Percentiles rank a stretch among this genome's conserved stretches.
phyloP scores from a whole-genome alignment of 352 stramenopile genomes.

The Phytophthora pisi region DNA sequence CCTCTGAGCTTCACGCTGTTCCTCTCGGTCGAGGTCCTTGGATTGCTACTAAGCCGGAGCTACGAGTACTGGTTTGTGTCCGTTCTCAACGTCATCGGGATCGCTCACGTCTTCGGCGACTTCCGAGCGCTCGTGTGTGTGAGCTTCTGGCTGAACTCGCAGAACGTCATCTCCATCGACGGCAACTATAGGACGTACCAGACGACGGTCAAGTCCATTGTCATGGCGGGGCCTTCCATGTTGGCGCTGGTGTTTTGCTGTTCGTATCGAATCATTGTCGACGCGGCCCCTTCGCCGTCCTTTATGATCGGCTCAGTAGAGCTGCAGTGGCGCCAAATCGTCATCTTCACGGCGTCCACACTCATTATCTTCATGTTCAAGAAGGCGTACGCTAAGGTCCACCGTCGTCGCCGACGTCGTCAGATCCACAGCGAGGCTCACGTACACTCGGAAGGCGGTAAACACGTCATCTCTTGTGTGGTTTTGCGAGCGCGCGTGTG shows the following conservation, averaged over 20 bases:
- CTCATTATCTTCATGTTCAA: constrained; percentile 33
- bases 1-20: constrained; percentile 24
- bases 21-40: constrained; percentile 31
- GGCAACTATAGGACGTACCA: constrained; percentile 39
- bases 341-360: constrained; percentile 30
- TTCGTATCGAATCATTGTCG: constrained; percentile 24
- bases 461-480: constrained; percentile 21
- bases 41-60: constrained; percentile 11
- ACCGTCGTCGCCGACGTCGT: background rate
- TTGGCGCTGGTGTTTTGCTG: constrained; percentile 28
- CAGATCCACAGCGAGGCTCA: background rate
- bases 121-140: constrained; percentile 26
- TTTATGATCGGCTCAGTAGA: constrained; percentile 11
- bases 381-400: constrained; percentile 15
- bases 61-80: constrained; percentile 48
- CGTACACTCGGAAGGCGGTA: background rate
- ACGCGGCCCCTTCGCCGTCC: constrained; percentile 4
- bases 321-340: constrained; percentile 28
- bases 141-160: constrained; percentile 28
- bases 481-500: constrained; percentile 17
- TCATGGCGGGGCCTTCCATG: constrained; percentile 35
- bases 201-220: constrained; percentile 26
- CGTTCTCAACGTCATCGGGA: constrained; percentile 22
- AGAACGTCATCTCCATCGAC: constrained; percentile 35
- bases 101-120: constrained; percentile 33